Conservation (phyloP, 805 yeast species). For the Alloascoidea africana region DNA sequence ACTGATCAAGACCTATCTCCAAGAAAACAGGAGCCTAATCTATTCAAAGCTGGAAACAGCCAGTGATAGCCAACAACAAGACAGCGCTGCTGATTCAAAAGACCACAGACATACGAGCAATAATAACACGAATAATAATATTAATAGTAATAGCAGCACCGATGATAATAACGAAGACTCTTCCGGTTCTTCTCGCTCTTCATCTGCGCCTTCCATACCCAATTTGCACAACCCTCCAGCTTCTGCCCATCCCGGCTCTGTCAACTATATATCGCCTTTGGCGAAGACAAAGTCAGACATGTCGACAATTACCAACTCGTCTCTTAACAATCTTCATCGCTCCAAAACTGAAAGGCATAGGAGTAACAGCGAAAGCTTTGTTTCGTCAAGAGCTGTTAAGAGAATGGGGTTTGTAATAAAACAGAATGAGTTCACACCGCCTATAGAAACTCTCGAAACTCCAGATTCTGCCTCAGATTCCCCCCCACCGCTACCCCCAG, state of each 20-base stretch:
- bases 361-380: conserved; percentile 25
- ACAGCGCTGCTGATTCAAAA: too few relatives aligned
- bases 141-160: too few relatives aligned
- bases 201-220: too few relatives aligned
- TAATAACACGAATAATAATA: neutral
- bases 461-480: conserved; percentile 1
- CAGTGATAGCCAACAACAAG: too few relatives aligned
- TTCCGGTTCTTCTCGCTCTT: conserved; percentile 1
- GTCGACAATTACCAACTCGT: neutral
- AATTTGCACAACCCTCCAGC: neutral
- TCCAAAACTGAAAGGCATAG: conserved; percentile 9
- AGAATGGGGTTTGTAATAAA: conserved; percentile 63
- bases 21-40: conserved; percentile 17
- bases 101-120: too few relatives aligned
- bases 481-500: neutral
- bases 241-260: neutral
- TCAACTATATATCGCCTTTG: neutral
- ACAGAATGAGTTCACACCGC: conserved; percentile 16
- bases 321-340: neutral
- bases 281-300: too few relatives aligned
- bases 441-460: conserved; percentile 10
- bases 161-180: conserved; percentile 9
- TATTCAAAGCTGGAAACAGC: neutral
- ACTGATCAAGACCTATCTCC: conserved; percentile 23
- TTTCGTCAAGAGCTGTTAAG: conserved; percentile 52